These are phyloP conservation scores for Hibiscus tridactylites DNA, from an alignment of 345 rosid genomes.

Conservation along the genomic window DNA sequence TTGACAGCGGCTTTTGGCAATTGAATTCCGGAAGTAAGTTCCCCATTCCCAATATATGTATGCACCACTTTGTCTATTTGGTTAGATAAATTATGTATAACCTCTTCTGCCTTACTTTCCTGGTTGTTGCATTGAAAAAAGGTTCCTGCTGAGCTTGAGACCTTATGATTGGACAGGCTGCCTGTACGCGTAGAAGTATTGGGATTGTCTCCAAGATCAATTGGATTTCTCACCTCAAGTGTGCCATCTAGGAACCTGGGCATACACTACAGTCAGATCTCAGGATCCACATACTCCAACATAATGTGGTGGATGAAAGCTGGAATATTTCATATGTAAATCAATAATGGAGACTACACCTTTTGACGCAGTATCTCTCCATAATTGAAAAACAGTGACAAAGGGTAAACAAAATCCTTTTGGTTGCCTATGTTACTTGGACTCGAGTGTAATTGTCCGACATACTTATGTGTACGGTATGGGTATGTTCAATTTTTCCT, in stretches of 20 bases:
- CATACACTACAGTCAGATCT: slow-evolving; percentile 14
- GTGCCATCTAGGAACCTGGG: slow-evolving; percentile 68
- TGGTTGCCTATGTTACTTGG: neutral
- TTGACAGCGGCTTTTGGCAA: slow-evolving; percentile 63
- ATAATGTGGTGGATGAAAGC: neutral
- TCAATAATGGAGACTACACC: neutral
- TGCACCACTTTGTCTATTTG: slow-evolving; percentile 44
- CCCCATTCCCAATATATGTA: slow-evolving; percentile 32
- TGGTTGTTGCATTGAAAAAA: slow-evolving; percentile 18
- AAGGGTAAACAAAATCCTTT: neutral
- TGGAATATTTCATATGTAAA: neutral
- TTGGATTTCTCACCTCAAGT: slow-evolving; percentile 38
- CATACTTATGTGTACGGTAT: neutral
- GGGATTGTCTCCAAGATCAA: slow-evolving; percentile 21
- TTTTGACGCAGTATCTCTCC: neutral
- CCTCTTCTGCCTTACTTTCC: slow-evolving; percentile 26
- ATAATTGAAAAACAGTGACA: neutral
- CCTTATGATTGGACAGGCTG: slow-evolving; percentile 18
- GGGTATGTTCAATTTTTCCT: neutral
- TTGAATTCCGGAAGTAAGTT: slow-evolving; percentile 40
- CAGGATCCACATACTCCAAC: neutral
- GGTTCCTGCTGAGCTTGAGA: slow-evolving; percentile 26
- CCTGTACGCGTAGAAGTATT: slow-evolving; percentile 27
- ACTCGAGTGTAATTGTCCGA: neutral
- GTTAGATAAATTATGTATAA: slow-evolving; percentile 38